Conservation (phyloP, 805 yeast genomes). For the Barnettozyma vustinii region DNA sequence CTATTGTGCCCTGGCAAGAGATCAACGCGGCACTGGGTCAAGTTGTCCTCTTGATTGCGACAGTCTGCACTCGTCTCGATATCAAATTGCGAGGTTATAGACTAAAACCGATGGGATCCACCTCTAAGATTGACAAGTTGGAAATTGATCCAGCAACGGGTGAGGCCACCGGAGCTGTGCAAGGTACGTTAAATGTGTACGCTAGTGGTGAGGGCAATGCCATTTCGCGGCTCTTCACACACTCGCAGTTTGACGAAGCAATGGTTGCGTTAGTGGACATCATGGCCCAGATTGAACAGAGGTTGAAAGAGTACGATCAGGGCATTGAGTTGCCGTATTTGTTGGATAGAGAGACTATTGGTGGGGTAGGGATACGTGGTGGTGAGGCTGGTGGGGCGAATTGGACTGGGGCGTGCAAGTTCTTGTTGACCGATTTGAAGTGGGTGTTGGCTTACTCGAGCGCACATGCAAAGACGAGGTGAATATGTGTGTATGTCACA, state of each 20-base stretch:
- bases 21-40: constrained; percentile 91
- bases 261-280: constrained; percentile 74
- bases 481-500: neutral
- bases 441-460: constrained; percentile 80
- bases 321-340: constrained; percentile 67
- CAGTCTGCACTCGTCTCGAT: constrained; percentile 52
- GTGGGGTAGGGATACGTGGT: constrained; percentile 69
- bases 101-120: constrained; percentile 78
- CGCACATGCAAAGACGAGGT: constrained; percentile 20
- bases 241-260: constrained; percentile 72
- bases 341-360: constrained; percentile 67
- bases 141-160: constrained; percentile 33
- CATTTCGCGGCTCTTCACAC: constrained; percentile 63
- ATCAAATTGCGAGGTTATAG: constrained; percentile 54
- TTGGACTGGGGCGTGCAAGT: constrained; percentile 90
- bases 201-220: constrained; percentile 65
- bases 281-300: constrained; percentile 30
- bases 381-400: constrained; percentile 59
- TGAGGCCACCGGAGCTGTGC: constrained; percentile 26
- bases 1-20: constrained; percentile 76
- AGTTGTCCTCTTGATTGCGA: constrained; percentile 60
- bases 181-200: constrained; percentile 38
- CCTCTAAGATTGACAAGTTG: constrained; percentile 63
- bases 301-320: constrained; percentile 39
- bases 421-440: constrained; percentile 67